Evolutionary conservation across 768 basidiomycete species (phyloP).

Genomic region (Leccinum variicolor): DNA sequence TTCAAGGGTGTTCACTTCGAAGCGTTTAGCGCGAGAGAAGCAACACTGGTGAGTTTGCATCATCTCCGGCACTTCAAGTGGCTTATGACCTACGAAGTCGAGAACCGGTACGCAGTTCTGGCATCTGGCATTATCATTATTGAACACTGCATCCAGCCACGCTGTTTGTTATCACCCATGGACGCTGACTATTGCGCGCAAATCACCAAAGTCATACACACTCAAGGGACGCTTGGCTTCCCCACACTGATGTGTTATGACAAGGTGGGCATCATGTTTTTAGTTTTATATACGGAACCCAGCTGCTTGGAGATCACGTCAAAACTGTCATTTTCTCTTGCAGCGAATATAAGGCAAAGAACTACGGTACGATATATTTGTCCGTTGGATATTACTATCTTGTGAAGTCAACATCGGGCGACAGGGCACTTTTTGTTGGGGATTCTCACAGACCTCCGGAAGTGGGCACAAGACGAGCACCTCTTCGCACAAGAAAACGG

Average conservation of each 20-base stretch:
- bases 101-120: slow-evolving; percentile 42
- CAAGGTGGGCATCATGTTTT: slow-evolving; percentile 45
- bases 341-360: slow-evolving; percentile 94
- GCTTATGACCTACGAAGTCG: slow-evolving; percentile 23
- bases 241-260: slow-evolving; percentile 84
- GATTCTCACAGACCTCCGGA: slow-evolving; percentile 70
- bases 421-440: slow-evolving; percentile 84
- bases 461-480: slow-evolving; percentile 77
- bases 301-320: slow-evolving; percentile 85
- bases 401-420: background rate
- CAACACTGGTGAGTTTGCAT: slow-evolving; percentile 53
- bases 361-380: slow-evolving; percentile 62
- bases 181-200: slow-evolving; percentile 94
- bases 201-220: slow-evolving; percentile 85
- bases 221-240: slow-evolving; percentile 86
- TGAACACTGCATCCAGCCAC: slow-evolving; percentile 91
- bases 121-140: slow-evolving; percentile 66
- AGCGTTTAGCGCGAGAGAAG: slow-evolving; percentile 77
- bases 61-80: background rate
- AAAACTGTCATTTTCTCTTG: slow-evolving; percentile 86
- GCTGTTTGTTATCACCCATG: slow-evolving; percentile 91
- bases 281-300: background rate
- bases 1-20: slow-evolving; percentile 69
- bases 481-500: slow-evolving; percentile 69
- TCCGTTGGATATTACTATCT: background rate